A percentile compares a stretch with the other conserved stretches of the same genome.
These are phyloP conservation scores for Lachancea kluyveri DNA, from an alignment of 805 yeast genomes.

Conservation along the genomic window DNA sequence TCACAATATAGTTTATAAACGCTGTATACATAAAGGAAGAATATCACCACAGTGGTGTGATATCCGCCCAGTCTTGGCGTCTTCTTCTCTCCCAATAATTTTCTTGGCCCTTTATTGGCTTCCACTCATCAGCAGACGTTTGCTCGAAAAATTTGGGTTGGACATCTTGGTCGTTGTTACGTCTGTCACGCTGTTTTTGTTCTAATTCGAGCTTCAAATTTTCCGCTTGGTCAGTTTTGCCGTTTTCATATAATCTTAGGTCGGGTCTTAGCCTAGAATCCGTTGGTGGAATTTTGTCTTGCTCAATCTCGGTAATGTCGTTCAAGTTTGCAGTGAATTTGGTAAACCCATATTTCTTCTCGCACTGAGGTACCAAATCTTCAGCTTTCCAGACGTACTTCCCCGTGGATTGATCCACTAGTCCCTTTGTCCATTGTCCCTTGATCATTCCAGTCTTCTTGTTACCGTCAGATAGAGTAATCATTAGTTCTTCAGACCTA, in stretches of 20 bases:
- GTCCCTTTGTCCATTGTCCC: slow-evolving; percentile 83
- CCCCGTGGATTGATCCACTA: slow-evolving; percentile 35
- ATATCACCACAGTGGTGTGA: slow-evolving; percentile 55
- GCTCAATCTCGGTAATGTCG: slow-evolving; percentile 68
- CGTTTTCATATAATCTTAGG: slow-evolving; percentile 62
- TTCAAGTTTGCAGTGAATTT: slow-evolving; percentile 75
- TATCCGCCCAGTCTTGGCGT: slow-evolving; percentile 52
- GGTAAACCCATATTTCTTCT: slow-evolving; percentile 79
- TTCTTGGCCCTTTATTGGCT: slow-evolving; percentile 46
- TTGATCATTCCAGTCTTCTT: slow-evolving; percentile 20
- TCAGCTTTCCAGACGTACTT: slow-evolving; percentile 67
- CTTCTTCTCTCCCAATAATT: slow-evolving; percentile 80
- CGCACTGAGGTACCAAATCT: slow-evolving; percentile 48
- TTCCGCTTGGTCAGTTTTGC: slow-evolving; percentile 69
- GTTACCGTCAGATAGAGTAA: slow-evolving; percentile 24
- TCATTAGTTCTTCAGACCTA: slow-evolving; percentile 62
- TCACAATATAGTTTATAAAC: too few species aligned
- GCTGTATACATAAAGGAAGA: too few species aligned
- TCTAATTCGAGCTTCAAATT: slow-evolving; percentile 60
- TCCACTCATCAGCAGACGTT: slow-evolving; percentile 42
- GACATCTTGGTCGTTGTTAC: slow-evolving; percentile 48
- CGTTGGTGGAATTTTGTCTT: slow-evolving; percentile 63
- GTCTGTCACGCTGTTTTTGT: slow-evolving; percentile 70
- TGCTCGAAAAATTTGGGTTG: slow-evolving; percentile 59
- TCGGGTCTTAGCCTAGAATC: slow-evolving; percentile 93